Conservation (phyloP, 2,329 filamentous ascomycete species). For the Exutisphaerella laricina region DNA sequence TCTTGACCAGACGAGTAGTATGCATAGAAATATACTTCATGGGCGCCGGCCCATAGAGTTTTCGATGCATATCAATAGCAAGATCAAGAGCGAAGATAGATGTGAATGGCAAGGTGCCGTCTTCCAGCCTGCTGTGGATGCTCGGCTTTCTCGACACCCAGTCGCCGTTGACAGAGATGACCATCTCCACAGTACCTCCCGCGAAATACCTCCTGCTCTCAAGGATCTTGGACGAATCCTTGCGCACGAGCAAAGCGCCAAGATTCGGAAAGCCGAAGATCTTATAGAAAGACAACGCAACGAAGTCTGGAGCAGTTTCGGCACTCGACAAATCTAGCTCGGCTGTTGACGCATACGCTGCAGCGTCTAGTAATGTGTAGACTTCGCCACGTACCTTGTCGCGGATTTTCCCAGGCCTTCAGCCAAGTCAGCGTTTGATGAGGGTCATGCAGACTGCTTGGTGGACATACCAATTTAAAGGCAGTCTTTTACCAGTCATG, state of each 20-base stretch:
- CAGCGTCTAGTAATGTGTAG: constrained; percentile 76
- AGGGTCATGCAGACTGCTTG: too few relatives aligned
- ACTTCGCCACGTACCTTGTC: constrained; percentile 21
- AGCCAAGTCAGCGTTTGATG: constrained; percentile 7
- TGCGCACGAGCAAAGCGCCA: constrained; percentile 74
- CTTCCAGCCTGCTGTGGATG: constrained; percentile 76
- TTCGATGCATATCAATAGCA: constrained; percentile 63
- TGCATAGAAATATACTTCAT: constrained; percentile 67
- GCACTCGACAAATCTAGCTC: constrained; percentile 63
- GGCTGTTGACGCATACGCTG: constrained; percentile 70
- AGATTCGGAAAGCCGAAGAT: constrained; percentile 93
- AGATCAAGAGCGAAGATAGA: constrained; percentile 75
- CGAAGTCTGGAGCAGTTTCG: constrained; percentile 78
- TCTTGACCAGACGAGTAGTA: constrained; percentile 57
- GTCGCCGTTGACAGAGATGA: constrained; percentile 62
- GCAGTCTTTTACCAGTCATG: constrained; percentile 73
- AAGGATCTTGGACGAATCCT: constrained; percentile 57
- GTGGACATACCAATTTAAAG: too few relatives aligned
- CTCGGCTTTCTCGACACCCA: constrained; percentile 75
- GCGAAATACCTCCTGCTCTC: constrained; percentile 73
- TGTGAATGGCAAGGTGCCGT: constrained; percentile 84
- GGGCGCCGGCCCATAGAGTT: constrained; percentile 60
- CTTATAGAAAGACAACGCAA: constrained; percentile 84
- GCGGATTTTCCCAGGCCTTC: constrained; percentile 39
- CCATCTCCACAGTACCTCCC: constrained; percentile 87